Conservation (phyloP, 495 filamentous ascomycete genomes). For the Bacidia rubella region DNA sequence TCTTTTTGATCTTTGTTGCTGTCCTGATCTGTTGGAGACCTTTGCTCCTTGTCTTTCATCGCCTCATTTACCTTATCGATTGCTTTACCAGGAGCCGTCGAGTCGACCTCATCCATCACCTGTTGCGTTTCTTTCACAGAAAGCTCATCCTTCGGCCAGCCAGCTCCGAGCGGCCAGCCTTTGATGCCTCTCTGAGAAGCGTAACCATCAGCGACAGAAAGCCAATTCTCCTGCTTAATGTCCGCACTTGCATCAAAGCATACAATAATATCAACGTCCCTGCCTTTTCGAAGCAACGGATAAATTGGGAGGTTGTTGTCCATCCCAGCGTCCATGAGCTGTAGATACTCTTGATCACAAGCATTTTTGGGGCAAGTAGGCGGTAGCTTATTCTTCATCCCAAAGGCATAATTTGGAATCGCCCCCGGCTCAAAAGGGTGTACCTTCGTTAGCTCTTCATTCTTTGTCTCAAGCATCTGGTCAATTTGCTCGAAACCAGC, state of each 20-base stretch:
- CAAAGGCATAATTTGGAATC: conserved; percentile 75
- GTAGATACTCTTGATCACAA: conserved; percentile 52
- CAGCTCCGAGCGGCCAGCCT: conserved; percentile 83
- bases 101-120: conserved; percentile 56
- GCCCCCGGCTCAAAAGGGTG: conserved; percentile 84
- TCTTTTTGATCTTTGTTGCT: conserved; percentile 35
- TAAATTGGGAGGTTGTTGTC: conserved; percentile 95
- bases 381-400: conserved; percentile 63
- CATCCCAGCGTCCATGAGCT: conserved; percentile 97
- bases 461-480: conserved; percentile 67
- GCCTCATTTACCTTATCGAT: conserved; percentile 50
- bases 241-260: conserved; percentile 80
- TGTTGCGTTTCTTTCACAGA: conserved; percentile 40
- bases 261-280: conserved; percentile 82
- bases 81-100: conserved; percentile 42
- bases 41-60: conserved; percentile 28
- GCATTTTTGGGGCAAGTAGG: conserved; percentile 60
- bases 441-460: conserved; percentile 70
- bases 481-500: conserved; percentile 68
- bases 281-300: conserved; percentile 73
- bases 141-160: conserved; percentile 61
- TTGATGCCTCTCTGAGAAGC: conserved; percentile 75
- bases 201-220: conserved; percentile 84
- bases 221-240: conserved; percentile 81
- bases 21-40: conserved; percentile 43